Evolutionary conservation across 441 rosid species (phyloP).

Genomic region (Populus trichocarpa): DNA sequence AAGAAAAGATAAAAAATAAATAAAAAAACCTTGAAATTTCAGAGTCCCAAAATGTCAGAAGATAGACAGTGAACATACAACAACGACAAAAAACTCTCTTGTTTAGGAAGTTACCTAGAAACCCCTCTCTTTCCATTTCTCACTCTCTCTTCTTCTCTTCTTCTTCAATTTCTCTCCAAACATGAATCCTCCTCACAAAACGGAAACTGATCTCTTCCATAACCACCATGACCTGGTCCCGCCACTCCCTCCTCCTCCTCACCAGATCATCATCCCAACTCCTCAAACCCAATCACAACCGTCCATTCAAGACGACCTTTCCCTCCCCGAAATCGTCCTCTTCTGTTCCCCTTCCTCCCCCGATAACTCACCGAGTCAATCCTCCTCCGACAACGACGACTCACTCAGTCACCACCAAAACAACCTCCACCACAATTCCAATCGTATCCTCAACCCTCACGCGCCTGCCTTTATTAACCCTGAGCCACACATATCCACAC

Average conservation of each 20-base stretch:
- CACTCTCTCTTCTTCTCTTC: background rate
- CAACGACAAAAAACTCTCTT: background rate
- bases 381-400: constrained; percentile 65
- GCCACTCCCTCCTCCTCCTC: constrained; percentile 13
- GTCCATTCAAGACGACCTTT: constrained; percentile 37
- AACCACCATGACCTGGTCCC: constrained; percentile 44
- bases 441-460: background rate
- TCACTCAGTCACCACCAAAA: constrained; percentile 27
- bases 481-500: constrained; percentile 85
- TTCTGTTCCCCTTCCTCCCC: constrained; percentile 58
- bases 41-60: constrained; percentile 23
- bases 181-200: constrained; percentile 75
- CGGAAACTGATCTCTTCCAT: constrained; percentile 74
- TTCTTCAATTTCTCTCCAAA: background rate
- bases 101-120: constrained; percentile 19
- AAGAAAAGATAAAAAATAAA: no score
- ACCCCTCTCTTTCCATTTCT: background rate
- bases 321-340: constrained; percentile 66
- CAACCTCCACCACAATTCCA: constrained; percentile 15
- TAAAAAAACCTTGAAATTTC: constrained; percentile 21
- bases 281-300: constrained; percentile 22
- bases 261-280: constrained; percentile 11
- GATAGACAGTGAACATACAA: constrained; percentile 1
- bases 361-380: constrained; percentile 54
- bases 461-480: constrained; percentile 50